A percentile compares a stretch with the other conserved stretches of the same genome.
Conservation (phyloP, 208 protist genomes). For the Angomonas ambiguus region DNA sequence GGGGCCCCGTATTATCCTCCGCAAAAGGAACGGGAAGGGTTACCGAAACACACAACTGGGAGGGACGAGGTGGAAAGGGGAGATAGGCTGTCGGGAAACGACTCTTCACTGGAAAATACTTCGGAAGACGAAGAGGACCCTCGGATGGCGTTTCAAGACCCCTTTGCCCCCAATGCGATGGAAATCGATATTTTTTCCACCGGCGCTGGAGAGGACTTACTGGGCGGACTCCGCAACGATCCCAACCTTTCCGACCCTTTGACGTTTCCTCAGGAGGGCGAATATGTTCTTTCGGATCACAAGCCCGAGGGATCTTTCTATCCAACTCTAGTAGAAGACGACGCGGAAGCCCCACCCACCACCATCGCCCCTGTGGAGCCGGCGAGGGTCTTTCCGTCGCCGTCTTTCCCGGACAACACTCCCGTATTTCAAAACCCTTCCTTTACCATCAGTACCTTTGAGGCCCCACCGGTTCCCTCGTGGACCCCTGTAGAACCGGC, state of each 20-base stretch:
- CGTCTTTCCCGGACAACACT: background rate
- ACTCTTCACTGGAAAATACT: background rate
- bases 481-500: background rate
- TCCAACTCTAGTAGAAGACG: background rate
- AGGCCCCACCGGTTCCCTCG: background rate
- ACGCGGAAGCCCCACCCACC: background rate
- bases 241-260: no score
- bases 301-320: background rate
- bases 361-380: background rate
- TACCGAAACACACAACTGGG: conserved; percentile 24
- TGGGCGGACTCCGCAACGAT: background rate
- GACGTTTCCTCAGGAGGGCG: no score
- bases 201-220: background rate
- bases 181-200: conserved; percentile 43
- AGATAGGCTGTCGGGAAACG: background rate
- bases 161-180: conserved; percentile 16
- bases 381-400: background rate
- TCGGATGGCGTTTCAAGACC: background rate
- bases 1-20: conserved; percentile 48
- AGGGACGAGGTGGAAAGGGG: conserved; percentile 18
- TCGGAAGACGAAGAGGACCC: background rate
- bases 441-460: background rate
- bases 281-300: background rate
- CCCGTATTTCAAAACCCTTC: background rate
- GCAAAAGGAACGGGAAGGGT: conserved; percentile 39